A percentile compares a stretch with the other conserved stretches of the same genome.
These are phyloP conservation scores for Aureobasidium sp. DNA, from an alignment of 2,329 filamentous ascomycete species.

Conservation along the genomic window DNA sequence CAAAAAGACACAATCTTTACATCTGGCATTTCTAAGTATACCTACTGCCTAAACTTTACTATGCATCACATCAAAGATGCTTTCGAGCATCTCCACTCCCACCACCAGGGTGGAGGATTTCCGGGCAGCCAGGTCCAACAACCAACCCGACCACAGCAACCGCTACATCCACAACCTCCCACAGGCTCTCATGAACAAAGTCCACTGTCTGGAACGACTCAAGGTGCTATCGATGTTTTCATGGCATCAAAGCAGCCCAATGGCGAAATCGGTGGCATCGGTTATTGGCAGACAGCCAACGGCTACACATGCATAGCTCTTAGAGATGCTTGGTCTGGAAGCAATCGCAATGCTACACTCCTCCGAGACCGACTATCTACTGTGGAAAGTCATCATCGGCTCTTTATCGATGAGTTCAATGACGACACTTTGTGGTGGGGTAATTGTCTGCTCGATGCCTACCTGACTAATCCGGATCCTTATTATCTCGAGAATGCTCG, in stretches of 20 bases:
- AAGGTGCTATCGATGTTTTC: slow-evolving; percentile 23
- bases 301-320: slow-evolving; percentile 27
- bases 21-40: background rate
- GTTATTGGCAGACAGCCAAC: slow-evolving; percentile 28
- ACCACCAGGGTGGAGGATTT: background rate
- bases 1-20: background rate
- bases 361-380: slow-evolving; percentile 18
- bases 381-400: slow-evolving; percentile 19
- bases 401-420: slow-evolving; percentile 26
- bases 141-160: slow-evolving; percentile 5
- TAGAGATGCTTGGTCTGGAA: slow-evolving; percentile 22
- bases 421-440: slow-evolving; percentile 27
- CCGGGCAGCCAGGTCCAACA: slow-evolving; percentile 10
- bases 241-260: slow-evolving; percentile 20
- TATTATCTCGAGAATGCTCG: slow-evolving; percentile 23
- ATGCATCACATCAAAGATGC: slow-evolving; percentile 14
- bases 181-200: background rate
- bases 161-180: background rate
- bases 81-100: slow-evolving; percentile 1
- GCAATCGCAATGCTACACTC: slow-evolving; percentile 19
- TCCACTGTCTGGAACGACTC: slow-evolving; percentile 16
- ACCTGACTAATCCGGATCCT: slow-evolving; percentile 20
- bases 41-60: background rate
- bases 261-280: slow-evolving; percentile 25
- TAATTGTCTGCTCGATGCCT: slow-evolving; percentile 22